phyloP scores from a whole-genome alignment of 441 rosid genomes.

The Raphanus hybrid region DNA sequence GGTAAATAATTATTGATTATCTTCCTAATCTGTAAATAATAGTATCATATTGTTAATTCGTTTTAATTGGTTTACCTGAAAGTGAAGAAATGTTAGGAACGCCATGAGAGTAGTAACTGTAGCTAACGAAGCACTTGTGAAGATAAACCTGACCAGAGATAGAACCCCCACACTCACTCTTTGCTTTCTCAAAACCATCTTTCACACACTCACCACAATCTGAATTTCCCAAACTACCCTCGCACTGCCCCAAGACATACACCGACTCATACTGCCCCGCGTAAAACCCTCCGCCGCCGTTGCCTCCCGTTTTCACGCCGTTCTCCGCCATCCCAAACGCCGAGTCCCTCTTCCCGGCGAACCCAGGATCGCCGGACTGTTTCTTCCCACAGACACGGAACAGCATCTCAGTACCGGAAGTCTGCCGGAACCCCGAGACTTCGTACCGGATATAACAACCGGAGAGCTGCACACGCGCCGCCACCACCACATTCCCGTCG shows the following conservation, averaged over 20 bases:
- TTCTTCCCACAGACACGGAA: constrained; percentile 65
- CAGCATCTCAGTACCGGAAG: constrained; percentile 58
- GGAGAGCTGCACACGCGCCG: constrained; percentile 72
- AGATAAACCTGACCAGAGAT: constrained; percentile 73
- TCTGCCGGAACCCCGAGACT: constrained; percentile 63
- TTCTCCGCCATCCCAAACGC: constrained; percentile 60
- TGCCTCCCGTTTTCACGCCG: constrained; percentile 52
- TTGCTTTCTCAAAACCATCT: constrained; percentile 56
- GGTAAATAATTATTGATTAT: not conserved
- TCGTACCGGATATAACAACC: constrained; percentile 82
- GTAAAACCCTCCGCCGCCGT: constrained; percentile 49
- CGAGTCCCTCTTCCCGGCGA: constrained; percentile 53
- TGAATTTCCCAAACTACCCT: constrained; percentile 67
- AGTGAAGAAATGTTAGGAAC: constrained; percentile 56
- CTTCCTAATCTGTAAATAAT: not conserved
- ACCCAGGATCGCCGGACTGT: constrained; percentile 45
- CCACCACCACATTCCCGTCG: constrained; percentile 40
- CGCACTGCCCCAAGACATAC: constrained; percentile 82
- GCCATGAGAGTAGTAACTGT: constrained; percentile 77
- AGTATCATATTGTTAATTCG: not conserved
- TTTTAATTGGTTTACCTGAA: constrained; percentile 47
- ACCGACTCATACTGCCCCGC: constrained; percentile 67
- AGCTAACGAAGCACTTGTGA: constrained; percentile 76
- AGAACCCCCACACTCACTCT: constrained; percentile 64
- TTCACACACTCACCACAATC: constrained; percentile 72